Evolutionary conservation across 2,329 filamentous ascomycete species (phyloP).

Genomic region (Shiraia sp.): DNA sequence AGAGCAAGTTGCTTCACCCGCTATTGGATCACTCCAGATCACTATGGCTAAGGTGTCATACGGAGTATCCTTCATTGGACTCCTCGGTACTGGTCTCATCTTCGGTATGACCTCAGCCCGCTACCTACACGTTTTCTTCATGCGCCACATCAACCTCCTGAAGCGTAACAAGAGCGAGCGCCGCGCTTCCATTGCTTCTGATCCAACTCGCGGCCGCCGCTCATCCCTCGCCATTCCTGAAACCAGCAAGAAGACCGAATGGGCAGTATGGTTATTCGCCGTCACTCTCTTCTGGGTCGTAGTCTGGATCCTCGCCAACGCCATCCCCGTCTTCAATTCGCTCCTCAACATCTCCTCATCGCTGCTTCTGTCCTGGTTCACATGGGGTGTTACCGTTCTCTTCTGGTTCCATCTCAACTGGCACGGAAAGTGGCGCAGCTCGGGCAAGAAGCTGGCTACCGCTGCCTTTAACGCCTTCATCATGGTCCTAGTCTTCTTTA

Average conservation of each 20-base stretch:
- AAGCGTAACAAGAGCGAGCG: slow-evolving; percentile 15
- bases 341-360: slow-evolving; percentile 31
- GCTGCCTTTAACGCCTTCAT: slow-evolving; percentile 27
- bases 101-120: slow-evolving; percentile 29
- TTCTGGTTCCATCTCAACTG: slow-evolving; percentile 37
- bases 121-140: slow-evolving; percentile 28
- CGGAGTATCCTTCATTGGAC: slow-evolving; percentile 23
- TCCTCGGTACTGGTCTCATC: slow-evolving; percentile 29
- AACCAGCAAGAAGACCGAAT: slow-evolving; percentile 19
- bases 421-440: slow-evolving; percentile 27
- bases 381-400: slow-evolving; percentile 32
- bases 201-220: slow-evolving; percentile 18
- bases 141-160: slow-evolving; percentile 20
- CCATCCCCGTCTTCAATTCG: slow-evolving; percentile 32
- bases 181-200: slow-evolving; percentile 7
- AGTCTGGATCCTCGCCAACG: slow-evolving; percentile 33
- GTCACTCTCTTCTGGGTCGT: slow-evolving; percentile 31
- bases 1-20: slow-evolving; percentile 29
- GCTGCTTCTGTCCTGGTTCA: slow-evolving; percentile 31
- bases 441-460: slow-evolving; percentile 20
- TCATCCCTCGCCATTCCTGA: slow-evolving; percentile 15
- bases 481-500: slow-evolving; percentile 24
- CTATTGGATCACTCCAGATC: slow-evolving; percentile 23
- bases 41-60: slow-evolving; percentile 30
- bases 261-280: slow-evolving; percentile 25